These are phyloP conservation scores for Scheffersomyces titani DNA, from an alignment of 1,139 yeast genomes.

Conservation along the genomic window DNA sequence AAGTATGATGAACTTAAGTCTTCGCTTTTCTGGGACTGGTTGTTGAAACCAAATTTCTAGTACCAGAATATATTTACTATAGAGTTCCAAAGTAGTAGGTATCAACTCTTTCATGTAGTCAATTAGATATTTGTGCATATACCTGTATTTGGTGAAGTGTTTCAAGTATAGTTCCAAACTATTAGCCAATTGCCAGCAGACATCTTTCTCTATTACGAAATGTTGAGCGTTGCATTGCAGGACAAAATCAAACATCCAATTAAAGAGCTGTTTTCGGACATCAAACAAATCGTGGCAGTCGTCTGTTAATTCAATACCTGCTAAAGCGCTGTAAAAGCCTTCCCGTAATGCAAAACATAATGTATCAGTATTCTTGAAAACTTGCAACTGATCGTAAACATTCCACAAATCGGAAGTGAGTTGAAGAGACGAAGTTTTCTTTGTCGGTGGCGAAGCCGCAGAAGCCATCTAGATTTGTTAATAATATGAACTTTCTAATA, in stretches of 20 bases:
- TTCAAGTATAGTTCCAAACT: conserved; percentile 2
- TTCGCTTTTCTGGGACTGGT: not conserved
- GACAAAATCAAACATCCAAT: conserved; percentile 4
- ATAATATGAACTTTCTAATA: not conserved
- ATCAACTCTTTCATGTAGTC: not conserved
- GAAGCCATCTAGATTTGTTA: not conserved
- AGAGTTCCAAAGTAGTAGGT: not conserved
- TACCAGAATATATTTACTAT: not conserved
- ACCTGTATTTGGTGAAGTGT: not conserved
- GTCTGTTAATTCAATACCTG: conserved; percentile 1
- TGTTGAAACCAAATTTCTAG: not conserved
- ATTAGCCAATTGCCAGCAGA: not conserved
- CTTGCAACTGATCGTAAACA: not conserved
- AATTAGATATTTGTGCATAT: not conserved
- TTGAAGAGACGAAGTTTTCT: not conserved
- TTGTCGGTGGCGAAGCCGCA: not conserved
- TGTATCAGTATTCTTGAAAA: not conserved
- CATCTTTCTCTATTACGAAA: not conserved
- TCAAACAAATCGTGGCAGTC: conserved; percentile 3
- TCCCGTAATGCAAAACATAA: not conserved
- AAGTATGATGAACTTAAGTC: not conserved
- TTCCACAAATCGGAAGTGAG: not conserved
- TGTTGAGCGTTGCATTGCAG: not conserved
- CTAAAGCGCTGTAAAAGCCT: conserved; percentile 9
- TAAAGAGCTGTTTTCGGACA: conserved; percentile 5